Conservation (phyloP, 108 stramenopile species). For the Pseudonitzschia delicatissima region DNA sequence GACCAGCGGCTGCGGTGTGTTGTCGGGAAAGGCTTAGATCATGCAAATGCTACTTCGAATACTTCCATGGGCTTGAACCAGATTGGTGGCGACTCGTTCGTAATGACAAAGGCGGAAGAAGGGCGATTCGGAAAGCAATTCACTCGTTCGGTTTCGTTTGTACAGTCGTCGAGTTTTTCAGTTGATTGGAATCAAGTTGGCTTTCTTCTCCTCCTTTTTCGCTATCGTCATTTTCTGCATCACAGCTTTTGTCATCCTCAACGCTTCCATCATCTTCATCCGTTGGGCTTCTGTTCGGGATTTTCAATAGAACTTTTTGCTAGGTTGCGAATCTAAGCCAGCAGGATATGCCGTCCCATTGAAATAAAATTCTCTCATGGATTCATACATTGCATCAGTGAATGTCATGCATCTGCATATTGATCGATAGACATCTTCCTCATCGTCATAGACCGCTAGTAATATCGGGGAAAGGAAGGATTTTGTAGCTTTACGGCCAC, state of each 20-base stretch:
- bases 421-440: conserved; percentile 70
- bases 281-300: background rate
- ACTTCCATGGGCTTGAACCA: conserved; percentile 83
- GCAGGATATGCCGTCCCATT: conserved; percentile 37
- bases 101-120: conserved; percentile 39
- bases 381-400: conserved; percentile 50
- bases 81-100: conserved; percentile 46
- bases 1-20: conserved; percentile 63
- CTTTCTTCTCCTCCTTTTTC: no score
- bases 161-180: no score
- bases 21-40: conserved; percentile 63
- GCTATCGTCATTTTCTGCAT: conserved; percentile 12
- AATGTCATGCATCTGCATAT: conserved; percentile 66
- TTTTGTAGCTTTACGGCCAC: conserved; percentile 64
- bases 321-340: background rate
- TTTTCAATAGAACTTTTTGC: background rate
- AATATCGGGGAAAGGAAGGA: conserved; percentile 70
- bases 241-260: background rate
- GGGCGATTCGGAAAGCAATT: conserved; percentile 42
- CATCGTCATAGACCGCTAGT: conserved; percentile 84
- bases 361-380: conserved; percentile 53
- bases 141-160: conserved; percentile 11
- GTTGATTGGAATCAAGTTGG: no score
- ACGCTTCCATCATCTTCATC: background rate
- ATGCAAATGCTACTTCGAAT: conserved; percentile 89